Conservation (phyloP, 1,139 yeast species). For the Lodderomyces jiufengensis region DNA sequence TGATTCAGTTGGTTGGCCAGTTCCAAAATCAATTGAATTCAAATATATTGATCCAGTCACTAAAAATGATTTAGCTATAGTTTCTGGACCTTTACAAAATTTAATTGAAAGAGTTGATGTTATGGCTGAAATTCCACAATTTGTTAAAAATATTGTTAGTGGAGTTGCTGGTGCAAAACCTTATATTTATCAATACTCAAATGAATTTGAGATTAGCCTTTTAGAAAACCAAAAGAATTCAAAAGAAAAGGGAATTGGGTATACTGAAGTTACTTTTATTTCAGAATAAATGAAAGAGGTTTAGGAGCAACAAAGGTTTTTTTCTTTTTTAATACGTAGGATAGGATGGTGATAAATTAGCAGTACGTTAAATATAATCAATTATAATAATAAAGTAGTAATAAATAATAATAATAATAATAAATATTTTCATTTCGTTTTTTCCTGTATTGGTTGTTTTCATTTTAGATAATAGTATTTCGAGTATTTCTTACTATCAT, state of each 20-base stretch:
- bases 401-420: too few relatives aligned
- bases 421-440: too few relatives aligned
- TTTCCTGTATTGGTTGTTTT: too few relatives aligned
- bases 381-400: too few relatives aligned
- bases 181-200: conserved; percentile 85
- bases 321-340: too few relatives aligned
- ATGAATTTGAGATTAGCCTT: conserved; percentile 43
- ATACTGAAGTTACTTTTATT: conserved; percentile 81
- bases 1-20: conserved; percentile 92
- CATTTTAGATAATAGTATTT: too few relatives aligned
- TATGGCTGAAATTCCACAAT: conserved; percentile 94
- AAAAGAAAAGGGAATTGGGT: conserved; percentile 64
- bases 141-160: conserved; percentile 87
- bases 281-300: conserved; percentile 26
- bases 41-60: conserved; percentile 35
- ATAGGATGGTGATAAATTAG: too few relatives aligned
- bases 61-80: conserved; percentile 23
- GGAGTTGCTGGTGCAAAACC: conserved; percentile 97
- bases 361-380: too few relatives aligned
- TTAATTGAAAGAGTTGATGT: conserved; percentile 92
- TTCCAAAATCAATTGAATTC: conserved; percentile 67
- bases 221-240: conserved; percentile 12
- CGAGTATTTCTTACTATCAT: too few relatives aligned
- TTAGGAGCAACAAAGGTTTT: too few relatives aligned
- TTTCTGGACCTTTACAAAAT: conserved; percentile 52